A percentile compares a stretch with the other conserved stretches of the same genome.
These are phyloP conservation scores for Solanum ossicruentum DNA, from an alignment of 257 asterid genomes.

Conservation along the genomic window DNA sequence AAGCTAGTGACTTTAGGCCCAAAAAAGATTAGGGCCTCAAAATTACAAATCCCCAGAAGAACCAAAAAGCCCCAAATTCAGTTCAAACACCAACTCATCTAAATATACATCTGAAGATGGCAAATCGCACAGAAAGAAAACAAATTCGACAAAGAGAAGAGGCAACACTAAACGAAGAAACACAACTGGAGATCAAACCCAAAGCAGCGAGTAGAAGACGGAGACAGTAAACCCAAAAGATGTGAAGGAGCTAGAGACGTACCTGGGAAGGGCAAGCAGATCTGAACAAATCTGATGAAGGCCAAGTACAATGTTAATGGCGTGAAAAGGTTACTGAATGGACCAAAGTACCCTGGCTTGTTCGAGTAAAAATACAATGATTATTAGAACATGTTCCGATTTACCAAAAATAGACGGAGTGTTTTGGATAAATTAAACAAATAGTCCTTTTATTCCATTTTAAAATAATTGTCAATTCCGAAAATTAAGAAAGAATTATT, in stretches of 20 bases:
- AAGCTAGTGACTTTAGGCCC: neutral
- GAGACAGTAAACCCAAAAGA: neutral
- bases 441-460: too few species aligned
- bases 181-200: neutral
- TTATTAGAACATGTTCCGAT: too few species aligned
- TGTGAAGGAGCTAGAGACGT: neutral
- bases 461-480: too few species aligned
- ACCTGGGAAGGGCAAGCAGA: neutral
- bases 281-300: neutral
- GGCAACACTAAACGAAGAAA: neutral
- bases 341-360: too few species aligned
- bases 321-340: neutral
- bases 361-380: too few species aligned
- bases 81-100: neutral
- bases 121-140: neutral
- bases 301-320: neutral
- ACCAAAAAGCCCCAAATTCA: neutral
- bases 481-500: too few species aligned
- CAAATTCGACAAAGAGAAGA: neutral
- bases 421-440: too few species aligned
- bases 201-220: neutral
- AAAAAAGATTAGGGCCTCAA: neutral
- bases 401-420: too few species aligned
- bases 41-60: neutral
- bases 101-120: neutral